These are phyloP conservation scores for Diutina scorzettiae DNA, from an alignment of 1,139 yeast species.

Conservation along the genomic window DNA sequence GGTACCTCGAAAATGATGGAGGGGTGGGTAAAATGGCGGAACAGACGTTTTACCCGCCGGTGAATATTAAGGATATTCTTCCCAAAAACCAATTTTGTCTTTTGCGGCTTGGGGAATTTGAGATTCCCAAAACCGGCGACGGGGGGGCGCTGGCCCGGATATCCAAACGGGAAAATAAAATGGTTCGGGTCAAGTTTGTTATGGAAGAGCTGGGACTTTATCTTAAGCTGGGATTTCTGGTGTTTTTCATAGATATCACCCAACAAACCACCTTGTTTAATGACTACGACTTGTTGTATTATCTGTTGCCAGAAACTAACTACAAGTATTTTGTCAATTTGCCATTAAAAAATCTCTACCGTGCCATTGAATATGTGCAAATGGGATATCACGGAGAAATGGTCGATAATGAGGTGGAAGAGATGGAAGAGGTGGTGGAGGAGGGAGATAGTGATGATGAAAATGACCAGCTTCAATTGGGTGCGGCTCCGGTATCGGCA, in stretches of 20 bases:
- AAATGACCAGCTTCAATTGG: background rate
- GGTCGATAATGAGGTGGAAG: background rate
- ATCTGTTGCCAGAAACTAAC: conserved; percentile 30
- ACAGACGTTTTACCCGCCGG: conserved; percentile 42
- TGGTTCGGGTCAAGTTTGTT: conserved; percentile 29
- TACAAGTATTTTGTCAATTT: conserved; percentile 30
- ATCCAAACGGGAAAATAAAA: conserved; percentile 13
- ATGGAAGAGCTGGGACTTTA: conserved; percentile 53
- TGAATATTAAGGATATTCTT: conserved; percentile 43
- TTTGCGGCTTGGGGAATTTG: conserved; percentile 40
- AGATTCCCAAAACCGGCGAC: conserved; percentile 11
- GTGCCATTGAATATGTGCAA: conserved; percentile 27
- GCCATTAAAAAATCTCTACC: conserved; percentile 31
- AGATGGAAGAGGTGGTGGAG: background rate
- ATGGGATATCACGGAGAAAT: conserved; percentile 12
- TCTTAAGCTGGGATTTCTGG: conserved; percentile 43
- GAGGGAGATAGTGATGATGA: background rate
- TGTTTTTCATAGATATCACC: conserved; percentile 45
- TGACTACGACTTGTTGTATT: conserved; percentile 31
- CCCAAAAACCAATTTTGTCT: conserved; percentile 43
- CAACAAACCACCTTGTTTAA: conserved; percentile 32
- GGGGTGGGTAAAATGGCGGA: conserved; percentile 12
- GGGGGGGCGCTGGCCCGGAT: background rate
- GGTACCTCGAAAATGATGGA: conserved; percentile 13
- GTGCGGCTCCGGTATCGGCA: background rate